phyloP scores from a whole-genome alignment of 352 stramenopile genomes.

The Thalassiosira livingstoniorum region DNA sequence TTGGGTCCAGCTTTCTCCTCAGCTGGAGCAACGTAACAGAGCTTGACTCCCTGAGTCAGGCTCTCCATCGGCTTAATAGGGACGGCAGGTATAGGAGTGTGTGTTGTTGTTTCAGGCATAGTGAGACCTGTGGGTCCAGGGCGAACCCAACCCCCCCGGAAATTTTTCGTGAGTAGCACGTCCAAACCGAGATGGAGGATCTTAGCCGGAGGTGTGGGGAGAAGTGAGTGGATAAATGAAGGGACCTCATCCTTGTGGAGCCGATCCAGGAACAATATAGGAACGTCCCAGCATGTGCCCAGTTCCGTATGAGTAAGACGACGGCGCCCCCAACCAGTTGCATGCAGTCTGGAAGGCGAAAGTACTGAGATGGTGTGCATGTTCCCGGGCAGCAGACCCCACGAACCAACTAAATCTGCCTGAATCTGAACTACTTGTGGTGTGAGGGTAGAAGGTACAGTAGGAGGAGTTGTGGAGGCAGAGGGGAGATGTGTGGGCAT shows the following conservation, averaged over 20 bases:
- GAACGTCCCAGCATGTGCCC: neutral
- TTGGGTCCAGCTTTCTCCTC: neutral
- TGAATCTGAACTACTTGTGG: no score
- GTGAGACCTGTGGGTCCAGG: neutral
- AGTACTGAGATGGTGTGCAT: neutral
- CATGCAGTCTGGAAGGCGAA: neutral
- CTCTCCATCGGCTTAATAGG: no score
- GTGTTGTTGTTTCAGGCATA: neutral
- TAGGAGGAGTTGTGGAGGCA: no score
- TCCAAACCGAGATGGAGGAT: neutral
- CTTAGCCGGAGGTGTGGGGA: neutral
- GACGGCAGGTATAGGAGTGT: neutral
- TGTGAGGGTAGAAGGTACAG: no score
- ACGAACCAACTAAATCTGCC: neutral
- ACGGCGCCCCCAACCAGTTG: neutral
- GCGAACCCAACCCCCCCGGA: neutral
- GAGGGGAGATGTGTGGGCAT: no score
- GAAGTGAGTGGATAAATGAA: neutral
- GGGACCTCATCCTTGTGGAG: no score
- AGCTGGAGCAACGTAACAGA: neutral
- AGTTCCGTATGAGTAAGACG: neutral
- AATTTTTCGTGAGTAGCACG: neutral
- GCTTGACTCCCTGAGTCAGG: no score
- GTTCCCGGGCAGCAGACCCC: neutral
- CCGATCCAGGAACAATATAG: neutral